Percentiles rank a stretch among this genome's conserved stretches.
These are phyloP conservation scores for Aspergillus costaricaensis DNA, from an alignment of 2,329 filamentous ascomycete species.

Conservation along the genomic window DNA sequence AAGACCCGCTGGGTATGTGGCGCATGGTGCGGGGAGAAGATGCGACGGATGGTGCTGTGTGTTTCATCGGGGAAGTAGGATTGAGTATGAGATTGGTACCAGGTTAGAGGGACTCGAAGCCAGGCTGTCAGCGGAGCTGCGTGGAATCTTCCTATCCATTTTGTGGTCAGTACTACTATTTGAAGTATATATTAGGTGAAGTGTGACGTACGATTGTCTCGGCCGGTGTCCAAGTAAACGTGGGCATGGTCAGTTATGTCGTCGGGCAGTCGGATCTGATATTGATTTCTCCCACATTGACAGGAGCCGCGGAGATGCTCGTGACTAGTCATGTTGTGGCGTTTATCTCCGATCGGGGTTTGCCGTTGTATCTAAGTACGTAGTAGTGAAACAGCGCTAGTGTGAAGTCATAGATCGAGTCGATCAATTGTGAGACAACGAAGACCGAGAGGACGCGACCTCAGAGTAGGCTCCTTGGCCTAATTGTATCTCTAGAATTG, in stretches of 20 bases:
- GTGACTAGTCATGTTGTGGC: conserved; percentile 23
- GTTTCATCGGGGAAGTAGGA: conserved; percentile 79
- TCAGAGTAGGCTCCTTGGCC: not conserved
- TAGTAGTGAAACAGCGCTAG: not conserved
- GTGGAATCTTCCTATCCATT: conserved; percentile 59
- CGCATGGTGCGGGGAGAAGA: conserved; percentile 63
- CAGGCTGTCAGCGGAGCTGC: conserved; percentile 76
- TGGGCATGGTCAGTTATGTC: conserved; percentile 59
- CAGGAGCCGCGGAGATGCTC: conserved; percentile 72
- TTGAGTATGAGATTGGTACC: conserved; percentile 75
- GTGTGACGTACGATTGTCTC: conserved; percentile 67
- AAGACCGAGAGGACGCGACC: not conserved
- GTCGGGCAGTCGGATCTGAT: conserved; percentile 70
- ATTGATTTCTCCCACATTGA: conserved; percentile 82
- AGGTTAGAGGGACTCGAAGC: conserved; percentile 77
- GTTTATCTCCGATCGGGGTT: not conserved
- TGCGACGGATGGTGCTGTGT: conserved; percentile 64
- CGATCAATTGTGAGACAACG: conserved; percentile 17
- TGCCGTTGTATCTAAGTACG: not conserved
- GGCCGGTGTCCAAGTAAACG: conserved; percentile 73
- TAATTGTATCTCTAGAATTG: not conserved
- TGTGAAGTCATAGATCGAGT: conserved; percentile 13
- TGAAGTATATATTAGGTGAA: not conserved
- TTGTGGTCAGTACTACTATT: not conserved
- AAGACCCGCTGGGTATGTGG: conserved; percentile 71